These are phyloP conservation scores for Dictyostelium purpureum DNA, from an alignment of 78 protist species.

Conservation along the genomic window DNA sequence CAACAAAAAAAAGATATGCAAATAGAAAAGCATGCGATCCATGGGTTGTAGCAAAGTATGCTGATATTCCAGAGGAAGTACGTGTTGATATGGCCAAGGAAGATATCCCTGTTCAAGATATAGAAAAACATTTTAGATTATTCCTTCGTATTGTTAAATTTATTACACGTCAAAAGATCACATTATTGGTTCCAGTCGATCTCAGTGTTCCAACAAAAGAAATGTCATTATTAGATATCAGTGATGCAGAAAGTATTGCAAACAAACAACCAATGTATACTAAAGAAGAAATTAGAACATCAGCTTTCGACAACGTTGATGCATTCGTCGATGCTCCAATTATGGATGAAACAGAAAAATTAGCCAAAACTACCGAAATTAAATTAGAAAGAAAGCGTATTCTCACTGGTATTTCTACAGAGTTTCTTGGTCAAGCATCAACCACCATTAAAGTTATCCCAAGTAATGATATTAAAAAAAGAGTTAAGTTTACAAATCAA, in stretches of 20 bases:
- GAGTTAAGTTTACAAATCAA: constrained; percentile 34
- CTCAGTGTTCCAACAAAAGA: not conserved
- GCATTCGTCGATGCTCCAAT: not conserved
- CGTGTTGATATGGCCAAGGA: constrained; percentile 25
- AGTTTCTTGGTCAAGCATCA: constrained; percentile 36
- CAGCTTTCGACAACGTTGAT: constrained; percentile 5
- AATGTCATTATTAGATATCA: not conserved
- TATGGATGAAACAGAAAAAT: constrained; percentile 30
- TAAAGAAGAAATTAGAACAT: constrained; percentile 40
- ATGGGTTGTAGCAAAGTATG: not conserved
- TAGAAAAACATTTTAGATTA: constrained; percentile 28
- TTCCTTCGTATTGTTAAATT: constrained; percentile 44
- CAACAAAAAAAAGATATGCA: constrained; percentile 54
- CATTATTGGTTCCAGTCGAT: not conserved
- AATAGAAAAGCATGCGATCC: constrained; percentile 48
- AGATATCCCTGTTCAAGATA: constrained; percentile 15
- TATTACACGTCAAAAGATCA: constrained; percentile 50
- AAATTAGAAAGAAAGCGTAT: constrained; percentile 51
- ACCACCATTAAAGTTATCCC: constrained; percentile 12
- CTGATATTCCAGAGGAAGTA: constrained; percentile 36
- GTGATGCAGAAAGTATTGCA: not conserved
- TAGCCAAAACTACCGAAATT: constrained; percentile 15
- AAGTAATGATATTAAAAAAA: constrained; percentile 39
- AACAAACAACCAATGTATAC: not conserved
- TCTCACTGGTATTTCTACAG: constrained; percentile 41